These are phyloP conservation scores for Blastomyces gilchristii DNA, from an alignment of 2,329 filamentous ascomycete species.

Conservation along the genomic window DNA sequence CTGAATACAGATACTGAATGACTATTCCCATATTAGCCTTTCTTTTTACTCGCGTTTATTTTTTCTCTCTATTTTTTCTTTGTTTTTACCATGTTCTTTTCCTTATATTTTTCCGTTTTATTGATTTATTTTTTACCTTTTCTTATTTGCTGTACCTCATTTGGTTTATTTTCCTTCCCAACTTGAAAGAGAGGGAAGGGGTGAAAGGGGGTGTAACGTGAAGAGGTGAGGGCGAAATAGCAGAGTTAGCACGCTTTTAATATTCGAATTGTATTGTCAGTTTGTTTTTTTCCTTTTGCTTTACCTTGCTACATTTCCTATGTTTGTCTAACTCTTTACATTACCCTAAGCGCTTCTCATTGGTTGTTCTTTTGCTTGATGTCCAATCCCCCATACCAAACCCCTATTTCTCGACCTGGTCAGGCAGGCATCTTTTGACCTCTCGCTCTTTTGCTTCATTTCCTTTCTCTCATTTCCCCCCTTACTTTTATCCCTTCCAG, in stretches of 20 bases:
- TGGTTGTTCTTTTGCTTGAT: background rate
- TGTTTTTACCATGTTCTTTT: background rate
- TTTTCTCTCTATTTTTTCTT: background rate
- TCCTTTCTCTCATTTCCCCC: background rate
- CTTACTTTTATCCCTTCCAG: background rate
- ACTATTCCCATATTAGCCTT: slow-evolving; percentile 8
- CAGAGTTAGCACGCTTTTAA: slow-evolving; percentile 7
- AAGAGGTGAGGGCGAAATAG: background rate
- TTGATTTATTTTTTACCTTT: background rate
- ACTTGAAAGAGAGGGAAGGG: background rate
- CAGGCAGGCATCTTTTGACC: background rate
- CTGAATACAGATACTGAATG: slow-evolving; percentile 7
- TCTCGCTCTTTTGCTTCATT: background rate
- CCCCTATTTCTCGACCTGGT: background rate
- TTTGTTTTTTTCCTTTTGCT: background rate
- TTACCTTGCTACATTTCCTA: background rate
- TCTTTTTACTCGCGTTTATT: background rate
- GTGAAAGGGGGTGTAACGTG: background rate
- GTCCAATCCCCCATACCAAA: background rate
- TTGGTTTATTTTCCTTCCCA: background rate
- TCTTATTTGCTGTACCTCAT: background rate
- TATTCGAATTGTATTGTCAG: slow-evolving; percentile 7
- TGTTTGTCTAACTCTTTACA: background rate
- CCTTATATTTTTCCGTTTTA: background rate
- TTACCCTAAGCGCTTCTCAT: background rate